A percentile compares a stretch with the other conserved stretches of the same genome.
Conservation (phyloP, 805 yeast genomes). For the Maudiozyma serrabonitensis region DNA sequence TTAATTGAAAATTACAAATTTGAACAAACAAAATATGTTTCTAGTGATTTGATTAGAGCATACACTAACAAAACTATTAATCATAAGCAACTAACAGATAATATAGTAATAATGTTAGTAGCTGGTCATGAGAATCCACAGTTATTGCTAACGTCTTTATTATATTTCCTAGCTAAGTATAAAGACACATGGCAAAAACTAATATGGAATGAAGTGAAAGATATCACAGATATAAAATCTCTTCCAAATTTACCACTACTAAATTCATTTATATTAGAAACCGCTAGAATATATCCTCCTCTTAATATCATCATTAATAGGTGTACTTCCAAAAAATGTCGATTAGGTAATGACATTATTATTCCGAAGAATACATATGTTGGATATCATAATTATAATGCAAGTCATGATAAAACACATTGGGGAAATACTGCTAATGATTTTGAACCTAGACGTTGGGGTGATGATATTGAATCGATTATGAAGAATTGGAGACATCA, state of each 20-base stretch:
- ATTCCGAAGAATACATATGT: conserved; percentile 45
- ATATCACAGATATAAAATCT: conserved; percentile 23
- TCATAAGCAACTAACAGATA: conserved; percentile 42
- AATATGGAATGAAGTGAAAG: conserved; percentile 38
- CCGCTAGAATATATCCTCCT: conserved; percentile 46
- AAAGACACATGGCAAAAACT: conserved; percentile 34
- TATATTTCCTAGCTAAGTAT: conserved; percentile 39
- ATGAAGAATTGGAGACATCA: conserved; percentile 32
- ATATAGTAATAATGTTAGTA: conserved; percentile 43
- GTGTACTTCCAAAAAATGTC: conserved; percentile 30
- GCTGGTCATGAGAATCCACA: conserved; percentile 63
- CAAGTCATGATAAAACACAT: conserved; percentile 35
- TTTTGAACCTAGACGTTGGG: conserved; percentile 48
- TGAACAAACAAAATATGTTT: conserved; percentile 32
- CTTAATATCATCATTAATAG: conserved; percentile 48
- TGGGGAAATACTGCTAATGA: conserved; percentile 40
- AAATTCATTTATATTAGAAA: conserved; percentile 54
- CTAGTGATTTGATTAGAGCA: conserved; percentile 35
- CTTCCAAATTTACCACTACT: conserved; percentile 49
- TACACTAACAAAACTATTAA: conserved; percentile 31
- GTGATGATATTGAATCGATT: conserved; percentile 31
- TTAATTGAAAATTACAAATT: conserved; percentile 25
- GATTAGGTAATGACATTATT: conserved; percentile 33
- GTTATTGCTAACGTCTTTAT: conserved; percentile 37
- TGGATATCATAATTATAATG: conserved; percentile 46